phyloP scores from a whole-genome alignment of 108 stramenopile genomes.

The Pseudonitzschia pungens region DNA sequence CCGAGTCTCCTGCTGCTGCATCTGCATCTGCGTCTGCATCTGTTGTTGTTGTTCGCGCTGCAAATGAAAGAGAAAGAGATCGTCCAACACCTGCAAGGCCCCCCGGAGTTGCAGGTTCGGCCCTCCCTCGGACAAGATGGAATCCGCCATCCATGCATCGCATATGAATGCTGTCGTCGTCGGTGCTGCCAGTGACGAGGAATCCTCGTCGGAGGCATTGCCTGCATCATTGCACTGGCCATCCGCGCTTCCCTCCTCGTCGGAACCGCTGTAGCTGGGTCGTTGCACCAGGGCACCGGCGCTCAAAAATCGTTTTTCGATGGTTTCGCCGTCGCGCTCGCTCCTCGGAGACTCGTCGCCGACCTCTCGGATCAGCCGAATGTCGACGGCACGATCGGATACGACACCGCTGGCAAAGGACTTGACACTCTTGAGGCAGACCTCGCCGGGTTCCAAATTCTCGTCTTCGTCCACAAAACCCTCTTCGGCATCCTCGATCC shows the following conservation, averaged over 20 bases:
- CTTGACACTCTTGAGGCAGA: conserved; percentile 36
- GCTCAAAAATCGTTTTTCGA: conserved; percentile 21
- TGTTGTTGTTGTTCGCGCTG: conserved; percentile 5
- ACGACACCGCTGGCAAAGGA: conserved; percentile 24
- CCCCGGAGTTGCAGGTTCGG: conserved; percentile 42
- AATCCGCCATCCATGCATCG: conserved; percentile 49
- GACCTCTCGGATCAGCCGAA: not conserved
- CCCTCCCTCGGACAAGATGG: conserved; percentile 30
- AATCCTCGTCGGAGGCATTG: not conserved
- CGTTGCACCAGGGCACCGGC: conserved; percentile 41
- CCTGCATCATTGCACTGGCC: not conserved
- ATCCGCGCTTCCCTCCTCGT: not conserved
- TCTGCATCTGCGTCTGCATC: not conserved
- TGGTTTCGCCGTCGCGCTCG: not conserved
- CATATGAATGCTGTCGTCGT: conserved; percentile 1
- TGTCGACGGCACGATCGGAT: not conserved
- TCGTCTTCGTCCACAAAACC: conserved; percentile 45
- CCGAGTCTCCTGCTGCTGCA: too few relatives aligned
- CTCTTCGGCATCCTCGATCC: conserved; percentile 43
- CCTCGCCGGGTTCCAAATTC: conserved; percentile 43
- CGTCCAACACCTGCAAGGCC: conserved; percentile 30
- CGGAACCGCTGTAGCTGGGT: not conserved
- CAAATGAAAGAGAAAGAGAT: conserved; percentile 32
- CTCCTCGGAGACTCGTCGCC: not conserved
- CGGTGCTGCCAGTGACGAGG: not conserved